Evolutionary conservation across 2,329 filamentous ascomycete species (phyloP).

Genomic region (Sporothrix inflata): DNA sequence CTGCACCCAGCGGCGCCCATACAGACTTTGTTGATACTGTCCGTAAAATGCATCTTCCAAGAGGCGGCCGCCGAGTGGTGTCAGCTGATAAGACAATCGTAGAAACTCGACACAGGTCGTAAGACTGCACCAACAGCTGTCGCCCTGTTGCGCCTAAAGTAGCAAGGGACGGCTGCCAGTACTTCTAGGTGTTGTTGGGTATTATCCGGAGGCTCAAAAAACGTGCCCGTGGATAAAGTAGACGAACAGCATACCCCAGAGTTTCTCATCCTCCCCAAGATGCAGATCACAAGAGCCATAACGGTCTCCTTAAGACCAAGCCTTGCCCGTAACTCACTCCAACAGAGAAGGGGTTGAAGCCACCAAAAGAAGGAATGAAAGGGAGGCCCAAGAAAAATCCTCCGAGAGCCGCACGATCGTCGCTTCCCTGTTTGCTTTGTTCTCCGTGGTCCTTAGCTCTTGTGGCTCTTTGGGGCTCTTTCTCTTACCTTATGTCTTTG

Average conservation of each 20-base stretch:
- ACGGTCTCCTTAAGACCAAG: not conserved
- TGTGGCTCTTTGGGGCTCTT: not conserved
- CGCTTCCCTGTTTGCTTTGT: not conserved
- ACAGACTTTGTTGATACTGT: too few relatives aligned
- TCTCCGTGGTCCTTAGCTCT: not conserved
- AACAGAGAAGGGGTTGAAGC: not conserved
- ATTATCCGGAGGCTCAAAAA: not conserved
- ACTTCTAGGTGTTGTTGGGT: not conserved
- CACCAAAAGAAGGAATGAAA: constrained; percentile 5
- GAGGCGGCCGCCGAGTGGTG: not conserved
- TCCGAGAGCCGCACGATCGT: constrained; percentile 1
- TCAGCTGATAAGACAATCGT: not conserved
- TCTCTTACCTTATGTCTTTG: not conserved
- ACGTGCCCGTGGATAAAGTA: not conserved
- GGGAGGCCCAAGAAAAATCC: not conserved
- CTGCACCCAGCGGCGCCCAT: not conserved
- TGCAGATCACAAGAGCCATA: not conserved
- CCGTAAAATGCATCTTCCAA: not conserved
- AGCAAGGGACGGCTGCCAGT: not conserved
- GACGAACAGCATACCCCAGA: not conserved
- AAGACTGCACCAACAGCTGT: not conserved
- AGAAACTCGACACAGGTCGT: not conserved
- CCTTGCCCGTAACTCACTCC: not conserved
- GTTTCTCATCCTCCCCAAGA: not conserved
- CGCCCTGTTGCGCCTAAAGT: not conserved